Percentiles rank a stretch among this genome's conserved stretches.
These are phyloP conservation scores for Tolypocladium cylindrosporum DNA, from an alignment of 2,329 filamentous ascomycete genomes.

Conservation along the genomic window DNA sequence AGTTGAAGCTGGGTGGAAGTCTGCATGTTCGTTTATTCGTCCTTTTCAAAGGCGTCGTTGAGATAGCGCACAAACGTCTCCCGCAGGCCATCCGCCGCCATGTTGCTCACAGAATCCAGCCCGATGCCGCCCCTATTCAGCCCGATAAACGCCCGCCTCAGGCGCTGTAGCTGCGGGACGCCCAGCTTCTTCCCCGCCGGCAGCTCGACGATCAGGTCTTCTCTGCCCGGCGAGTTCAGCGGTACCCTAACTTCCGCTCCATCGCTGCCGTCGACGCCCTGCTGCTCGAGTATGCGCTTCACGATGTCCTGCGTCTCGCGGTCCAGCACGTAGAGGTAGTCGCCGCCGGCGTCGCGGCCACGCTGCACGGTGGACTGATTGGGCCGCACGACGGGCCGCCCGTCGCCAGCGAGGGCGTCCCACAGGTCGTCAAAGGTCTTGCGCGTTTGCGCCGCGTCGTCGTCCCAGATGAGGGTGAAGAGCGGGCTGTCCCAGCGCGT, in stretches of 20 bases:
- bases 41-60: constrained; percentile 54
- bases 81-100: constrained; percentile 44
- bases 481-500: constrained; percentile 75
- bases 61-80: constrained; percentile 58
- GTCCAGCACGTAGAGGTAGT: constrained; percentile 75
- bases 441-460: constrained; percentile 48
- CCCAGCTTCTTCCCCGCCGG: constrained; percentile 53
- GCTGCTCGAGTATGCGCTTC: constrained; percentile 56
- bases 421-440: constrained; percentile 57
- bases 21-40: constrained; percentile 20
- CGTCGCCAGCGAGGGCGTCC: constrained; percentile 60
- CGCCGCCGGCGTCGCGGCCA: constrained; percentile 51
- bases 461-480: constrained; percentile 70
- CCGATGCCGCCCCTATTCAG: constrained; percentile 64
- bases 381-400: constrained; percentile 54
- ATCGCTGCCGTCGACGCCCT: constrained; percentile 57
- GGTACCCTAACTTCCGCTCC: constrained; percentile 45
- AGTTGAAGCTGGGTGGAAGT: no score
- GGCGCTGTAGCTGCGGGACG: constrained; percentile 65
- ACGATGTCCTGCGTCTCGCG: constrained; percentile 70
- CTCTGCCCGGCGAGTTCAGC: constrained; percentile 20
- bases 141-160: constrained; percentile 67
- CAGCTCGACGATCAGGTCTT: constrained; percentile 51
- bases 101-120: constrained; percentile 42
- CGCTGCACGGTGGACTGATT: constrained; percentile 65